Base-by-base conservation (phyloP, 2,329 filamentous ascomycete species). In the Sporothrix mexicana region DNA sequence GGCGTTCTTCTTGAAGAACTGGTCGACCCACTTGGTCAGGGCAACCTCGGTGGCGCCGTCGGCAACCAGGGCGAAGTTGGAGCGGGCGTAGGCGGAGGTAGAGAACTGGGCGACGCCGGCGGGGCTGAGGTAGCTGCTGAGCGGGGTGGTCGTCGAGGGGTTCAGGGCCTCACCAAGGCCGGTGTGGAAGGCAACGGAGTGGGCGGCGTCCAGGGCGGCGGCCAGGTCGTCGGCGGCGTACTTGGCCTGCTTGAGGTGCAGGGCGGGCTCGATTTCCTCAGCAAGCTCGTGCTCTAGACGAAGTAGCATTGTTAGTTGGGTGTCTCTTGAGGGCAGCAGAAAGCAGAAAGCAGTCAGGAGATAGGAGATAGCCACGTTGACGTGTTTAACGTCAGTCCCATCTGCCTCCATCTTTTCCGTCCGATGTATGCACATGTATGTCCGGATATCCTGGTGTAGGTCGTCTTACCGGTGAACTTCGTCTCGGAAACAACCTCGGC, bases 401-500 rank as follows among this genome's bases (percentile, higher is more conserved):
- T 20, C 30, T 9, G 9, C 15, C 7, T 23, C 30, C 30, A 36
- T 5, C 3, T 69, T 12, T 17, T 23, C n/a, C 47, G 20, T 15
- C 12, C 36, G 12, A 25, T 36, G 12, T 13, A 53, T 25, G 15
- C 51, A 8, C 61, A 36, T 5, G 7, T 36, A 36, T 36, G 30
- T 36, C 30, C 30, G 2, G 30, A 5, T 36, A 36, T 36, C 30
- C 30, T 6, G 30, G 30, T 36, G 23, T 25, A 25, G 6, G 17
- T 3, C 36, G n/a, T 17, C 89, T 84, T 84, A 92, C 90, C 87
- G 76, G 91, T 90, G 83, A 93, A 99, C 85, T 94, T 96, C 78
- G 95, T 97, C 84, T 93, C 86, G 75, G 92, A 91, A 79, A 96
- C 88, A 79, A 98, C 93, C 87, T 99, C 97, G 80, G 92, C 94